Base-by-base conservation (phyloP, 139 green algal genomes). In the Tetraselmis striata region DNA sequence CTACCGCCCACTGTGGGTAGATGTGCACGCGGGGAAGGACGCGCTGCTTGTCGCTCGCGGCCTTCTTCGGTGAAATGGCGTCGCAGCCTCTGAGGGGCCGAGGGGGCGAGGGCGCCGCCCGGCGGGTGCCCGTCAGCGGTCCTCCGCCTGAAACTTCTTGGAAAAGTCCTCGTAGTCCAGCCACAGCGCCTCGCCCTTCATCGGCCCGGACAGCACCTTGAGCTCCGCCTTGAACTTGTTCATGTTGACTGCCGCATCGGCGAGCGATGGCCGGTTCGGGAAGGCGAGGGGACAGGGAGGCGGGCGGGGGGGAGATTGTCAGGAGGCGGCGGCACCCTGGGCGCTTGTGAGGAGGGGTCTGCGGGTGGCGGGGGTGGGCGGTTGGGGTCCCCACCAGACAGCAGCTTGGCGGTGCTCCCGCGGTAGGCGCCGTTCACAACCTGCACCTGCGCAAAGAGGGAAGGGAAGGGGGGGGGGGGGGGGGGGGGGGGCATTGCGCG, bases 81-180 rank as follows among this genome's bases (percentile, higher is more conserved):
- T n/a, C n/a, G n/a, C n/a, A n/a, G n/a, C n/a, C n/a, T n/a, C n/a
- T n/a, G n/a, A n/a, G n/a, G n/a, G n/a, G n/a, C n/a, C n/a, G n/a
- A n/a, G n/a, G n/a, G n/a, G n/a, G n/a, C n/a, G n/a, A n/a, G n/a
- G n/a, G n/a, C n/a, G n/a, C n/a, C n/a, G n/a, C n/a, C n/a, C n/a
- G n/a, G n/a, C n/a, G n/a, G n/a, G n/a, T n/a, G n/a, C n/a, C n/a
- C n/a, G n/a, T n/a, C n/a, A n/a, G n/a, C n/a, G n/a, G n/a, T n/a
- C n/a, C n/a, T n/a, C n/a, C n/a, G n/a, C 45, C 18, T 67, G 11
- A 67, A 67, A 67, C 45, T 67, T 67, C 86, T 98, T 98, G 82
- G 88, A 94, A 0, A 98, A 81, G 77, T 98, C 94, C 78, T 98
- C 95, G 80, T 98, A 98, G 24, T 98, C 95, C 0, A 94, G 59